Percentiles rank a stretch among this genome's conserved stretches.
Evolutionary conservation across 2,329 filamentous ascomycete species (phyloP).

Genomic region (Calonectria henricotiae): DNA sequence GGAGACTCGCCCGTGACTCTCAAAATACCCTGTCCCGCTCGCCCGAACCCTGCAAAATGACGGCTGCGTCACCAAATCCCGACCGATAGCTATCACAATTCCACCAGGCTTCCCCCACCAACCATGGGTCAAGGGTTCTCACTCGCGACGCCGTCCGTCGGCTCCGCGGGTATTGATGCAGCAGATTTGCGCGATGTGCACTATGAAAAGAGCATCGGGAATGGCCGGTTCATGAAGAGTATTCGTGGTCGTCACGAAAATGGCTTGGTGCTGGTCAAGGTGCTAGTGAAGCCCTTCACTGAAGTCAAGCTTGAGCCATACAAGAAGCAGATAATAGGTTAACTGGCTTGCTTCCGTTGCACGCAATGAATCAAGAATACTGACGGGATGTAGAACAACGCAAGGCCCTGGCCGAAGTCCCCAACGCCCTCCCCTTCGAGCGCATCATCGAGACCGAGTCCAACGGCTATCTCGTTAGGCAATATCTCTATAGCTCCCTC

Average conservation of each 20-base stretch:
- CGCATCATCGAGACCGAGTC: constrained; percentile 92
- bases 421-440: constrained; percentile 93
- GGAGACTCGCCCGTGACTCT: not conserved
- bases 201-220: constrained; percentile 94
- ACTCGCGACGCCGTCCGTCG: constrained; percentile 90
- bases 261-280: constrained; percentile 93
- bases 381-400: constrained; percentile 78
- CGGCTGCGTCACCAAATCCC: constrained; percentile 42
- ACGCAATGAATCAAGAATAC: not conserved
- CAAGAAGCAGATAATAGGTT: constrained; percentile 82
- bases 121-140: constrained; percentile 97
- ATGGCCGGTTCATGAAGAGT: constrained; percentile 96
- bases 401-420: constrained; percentile 83
- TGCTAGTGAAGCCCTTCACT: constrained; percentile 92
- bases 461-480: constrained; percentile 93
- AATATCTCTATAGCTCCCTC: constrained; percentile 95
- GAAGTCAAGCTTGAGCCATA: constrained; percentile 87
- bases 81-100: constrained; percentile 51
- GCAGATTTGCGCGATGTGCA: constrained; percentile 91
- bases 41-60: constrained; percentile 48
- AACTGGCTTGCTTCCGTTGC: constrained; percentile 51
- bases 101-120: constrained; percentile 39
- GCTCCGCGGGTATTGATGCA: constrained; percentile 93
- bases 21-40: not conserved
- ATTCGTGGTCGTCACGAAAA: constrained; percentile 92